These are phyloP conservation scores for Isatis lusitanica DNA, from an alignment of 441 rosid genomes.

Conservation along the genomic window DNA sequence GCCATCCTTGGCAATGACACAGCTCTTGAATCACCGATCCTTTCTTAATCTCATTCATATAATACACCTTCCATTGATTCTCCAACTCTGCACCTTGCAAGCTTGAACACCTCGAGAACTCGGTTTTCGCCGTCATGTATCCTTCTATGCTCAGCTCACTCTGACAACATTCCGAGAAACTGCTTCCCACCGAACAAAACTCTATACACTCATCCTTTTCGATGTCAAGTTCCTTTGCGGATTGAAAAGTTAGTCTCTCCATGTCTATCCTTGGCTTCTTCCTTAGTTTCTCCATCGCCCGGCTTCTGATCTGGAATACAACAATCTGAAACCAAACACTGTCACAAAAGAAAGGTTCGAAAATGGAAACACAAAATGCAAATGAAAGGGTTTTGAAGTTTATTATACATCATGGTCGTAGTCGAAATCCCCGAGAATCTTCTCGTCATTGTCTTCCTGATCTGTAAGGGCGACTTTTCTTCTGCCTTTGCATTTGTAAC, in stretches of 20 bases:
- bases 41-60: conserved; percentile 38
- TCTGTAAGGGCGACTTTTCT: conserved; percentile 42
- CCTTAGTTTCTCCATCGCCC: conserved; percentile 71
- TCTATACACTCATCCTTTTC: conserved; percentile 43
- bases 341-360: neutral
- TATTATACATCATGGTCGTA: conserved; percentile 66
- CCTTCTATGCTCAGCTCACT: conserved; percentile 59
- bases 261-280: conserved; percentile 44
- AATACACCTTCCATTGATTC: conserved; percentile 36
- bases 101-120: conserved; percentile 65
- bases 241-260: conserved; percentile 52
- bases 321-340: conserved; percentile 47
- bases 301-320: conserved; percentile 59
- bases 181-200: conserved; percentile 62
- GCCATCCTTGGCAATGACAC: conserved; percentile 90
- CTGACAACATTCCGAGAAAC: conserved; percentile 59
- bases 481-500: conserved; percentile 50
- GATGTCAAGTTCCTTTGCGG: conserved; percentile 36
- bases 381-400: neutral
- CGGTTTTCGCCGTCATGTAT: conserved; percentile 53
- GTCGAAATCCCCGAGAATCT: conserved; percentile 34
- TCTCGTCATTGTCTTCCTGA: conserved; percentile 47
- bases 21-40: conserved; percentile 61
- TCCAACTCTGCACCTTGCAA: conserved; percentile 42
- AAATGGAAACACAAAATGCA: neutral